A percentile compares a stretch with the other conserved stretches of the same genome.
Evolutionary conservation across 2,329 filamentous ascomycete genomes (phyloP).

Genomic region (Rhinocladiella mackenziei): DNA sequence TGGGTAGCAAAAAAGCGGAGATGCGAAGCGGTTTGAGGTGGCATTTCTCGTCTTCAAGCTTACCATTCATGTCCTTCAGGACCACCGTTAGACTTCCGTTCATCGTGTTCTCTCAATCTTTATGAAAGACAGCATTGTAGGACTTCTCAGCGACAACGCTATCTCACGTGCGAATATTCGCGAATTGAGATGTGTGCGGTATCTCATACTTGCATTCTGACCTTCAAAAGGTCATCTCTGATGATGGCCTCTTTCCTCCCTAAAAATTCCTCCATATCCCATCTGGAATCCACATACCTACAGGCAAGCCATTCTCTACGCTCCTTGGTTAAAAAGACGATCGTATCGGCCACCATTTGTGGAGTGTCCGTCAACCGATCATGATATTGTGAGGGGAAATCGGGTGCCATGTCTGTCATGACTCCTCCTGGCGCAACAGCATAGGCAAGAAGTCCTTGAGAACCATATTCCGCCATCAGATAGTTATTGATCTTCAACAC

Average conservation of each 20-base stretch:
- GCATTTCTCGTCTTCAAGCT: too few species aligned
- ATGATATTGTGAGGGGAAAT: conserved; percentile 13
- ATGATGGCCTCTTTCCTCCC: conserved; percentile 23
- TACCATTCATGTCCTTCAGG: too few species aligned
- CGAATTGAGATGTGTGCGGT: too few species aligned
- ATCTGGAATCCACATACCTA: conserved; percentile 24
- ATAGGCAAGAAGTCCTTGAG: conserved; percentile 27
- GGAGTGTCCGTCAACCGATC: conserved; percentile 20
- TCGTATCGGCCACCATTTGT: conserved; percentile 30
- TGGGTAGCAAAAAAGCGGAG: too few species aligned
- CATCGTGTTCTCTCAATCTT: too few species aligned
- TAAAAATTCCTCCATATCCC: conserved; percentile 30
- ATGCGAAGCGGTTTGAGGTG: too few species aligned
- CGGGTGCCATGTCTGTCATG: conserved; percentile 18
- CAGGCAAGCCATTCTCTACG: conserved; percentile 19
- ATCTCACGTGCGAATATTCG: too few species aligned
- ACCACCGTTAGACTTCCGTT: too few species aligned
- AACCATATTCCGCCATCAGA: conserved; percentile 42
- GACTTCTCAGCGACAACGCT: too few species aligned
- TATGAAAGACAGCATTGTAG: too few species aligned
- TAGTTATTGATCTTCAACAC: conserved; percentile 47
- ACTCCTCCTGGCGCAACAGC: conserved; percentile 25
- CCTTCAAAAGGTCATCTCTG: conserved; percentile 29
- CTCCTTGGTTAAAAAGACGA: conserved; percentile 31
- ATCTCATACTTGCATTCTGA: conserved; percentile 11